These are phyloP conservation scores for Cajanus cajan DNA, from an alignment of 306 rosid genomes.

Conservation along the genomic window DNA sequence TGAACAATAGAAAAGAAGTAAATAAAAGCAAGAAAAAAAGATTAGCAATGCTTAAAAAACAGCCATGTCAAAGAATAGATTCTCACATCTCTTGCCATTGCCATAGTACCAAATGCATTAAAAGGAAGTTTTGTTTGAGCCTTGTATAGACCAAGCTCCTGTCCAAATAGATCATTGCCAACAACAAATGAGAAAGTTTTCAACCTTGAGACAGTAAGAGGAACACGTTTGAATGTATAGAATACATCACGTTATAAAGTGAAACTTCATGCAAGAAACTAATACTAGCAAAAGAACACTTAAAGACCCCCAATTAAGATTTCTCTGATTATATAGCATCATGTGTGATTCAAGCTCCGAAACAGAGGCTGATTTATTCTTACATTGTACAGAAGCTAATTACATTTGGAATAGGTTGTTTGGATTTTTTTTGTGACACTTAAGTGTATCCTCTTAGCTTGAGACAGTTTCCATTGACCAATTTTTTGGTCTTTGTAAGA, in stretches of 20 bases:
- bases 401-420: no score
- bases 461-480: no score
- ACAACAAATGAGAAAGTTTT: slow-evolving; percentile 10
- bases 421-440: no score
- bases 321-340: no score
- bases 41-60: neutral
- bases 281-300: neutral
- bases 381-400: no score
- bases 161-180: slow-evolving; percentile 26
- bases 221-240: neutral
- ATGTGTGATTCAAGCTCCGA: no score
- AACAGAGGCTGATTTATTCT: no score
- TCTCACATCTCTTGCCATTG: slow-evolving; percentile 98
- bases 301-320: neutral
- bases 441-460: no score
- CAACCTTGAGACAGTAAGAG: neutral
- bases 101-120: slow-evolving; percentile 99
- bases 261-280: neutral
- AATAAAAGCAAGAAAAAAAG: neutral
- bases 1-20: neutral
- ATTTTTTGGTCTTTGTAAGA: neutral
- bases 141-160: slow-evolving; percentile 99
- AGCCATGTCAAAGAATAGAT: neutral
- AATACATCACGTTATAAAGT: neutral
- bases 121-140: slow-evolving; percentile 97